phyloP scores from a whole-genome alignment of 345 rosid species.

The Iberis pinnata region DNA sequence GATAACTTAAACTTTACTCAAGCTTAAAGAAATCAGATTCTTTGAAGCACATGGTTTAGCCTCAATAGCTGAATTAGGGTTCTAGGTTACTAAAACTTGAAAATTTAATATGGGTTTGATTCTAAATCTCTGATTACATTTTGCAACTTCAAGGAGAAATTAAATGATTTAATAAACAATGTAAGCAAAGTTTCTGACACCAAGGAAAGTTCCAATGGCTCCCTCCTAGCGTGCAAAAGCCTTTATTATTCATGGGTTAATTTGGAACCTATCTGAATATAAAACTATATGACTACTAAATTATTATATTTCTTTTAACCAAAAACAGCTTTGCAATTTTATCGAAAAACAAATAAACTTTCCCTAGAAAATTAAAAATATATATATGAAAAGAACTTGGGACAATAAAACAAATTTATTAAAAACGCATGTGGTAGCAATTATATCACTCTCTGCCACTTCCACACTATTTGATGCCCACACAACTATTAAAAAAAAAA shows the following conservation, averaged over 20 bases:
- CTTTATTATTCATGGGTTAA: conserved; percentile 16
- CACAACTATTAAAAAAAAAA: neutral
- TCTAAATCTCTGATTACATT: too few relatives aligned
- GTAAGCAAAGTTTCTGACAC: conserved; percentile 29
- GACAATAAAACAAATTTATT: conserved; percentile 24
- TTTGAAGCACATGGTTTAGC: too few relatives aligned
- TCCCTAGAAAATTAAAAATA: conserved; percentile 15
- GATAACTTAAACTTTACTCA: neutral
- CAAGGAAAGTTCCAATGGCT: conserved; percentile 29
- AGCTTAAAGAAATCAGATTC: too few relatives aligned
- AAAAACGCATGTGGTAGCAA: conserved; percentile 30
- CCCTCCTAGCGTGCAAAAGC: conserved; percentile 19
- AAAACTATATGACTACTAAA: too few relatives aligned
- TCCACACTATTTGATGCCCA: conserved; percentile 31
- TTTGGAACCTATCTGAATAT: too few relatives aligned
- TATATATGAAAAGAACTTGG: conserved; percentile 15
- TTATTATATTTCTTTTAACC: neutral
- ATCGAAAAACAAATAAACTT: conserved; percentile 21
- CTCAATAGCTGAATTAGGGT: too few relatives aligned
- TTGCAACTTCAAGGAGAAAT: conserved; percentile 15
- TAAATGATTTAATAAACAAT: conserved; percentile 6
- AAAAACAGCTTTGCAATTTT: conserved; percentile 10
- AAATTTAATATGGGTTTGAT: conserved; percentile 4
- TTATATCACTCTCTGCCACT: conserved; percentile 31
- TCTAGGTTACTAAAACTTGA: too few relatives aligned